Base-by-base conservation (phyloP, 345 rosid genomes). In the Cochlearia excelsa region DNA sequence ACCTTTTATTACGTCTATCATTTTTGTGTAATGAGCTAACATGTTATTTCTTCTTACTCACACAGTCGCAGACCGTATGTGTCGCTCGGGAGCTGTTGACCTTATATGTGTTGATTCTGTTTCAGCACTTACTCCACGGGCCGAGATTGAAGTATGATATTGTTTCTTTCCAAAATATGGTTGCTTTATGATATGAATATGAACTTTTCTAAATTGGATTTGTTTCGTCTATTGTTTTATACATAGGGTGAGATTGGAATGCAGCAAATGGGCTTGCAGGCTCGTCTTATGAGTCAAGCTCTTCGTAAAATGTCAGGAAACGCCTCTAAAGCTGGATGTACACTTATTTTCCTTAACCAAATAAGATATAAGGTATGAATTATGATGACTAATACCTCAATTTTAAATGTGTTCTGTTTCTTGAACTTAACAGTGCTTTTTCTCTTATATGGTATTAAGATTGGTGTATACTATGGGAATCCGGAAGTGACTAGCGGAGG, bases 401-500 rank as follows among this genome's bases (percentile, higher is more conserved):
- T 4, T 37, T 1, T 4, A 48, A 29, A 26, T 44, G 26, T 27
- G 67, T 62, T 69, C 35, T 64, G 4, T 58, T 16, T 46, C 31
- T 52, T 53, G 59, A 46, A 52, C 38, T 16, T 64, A 51, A 70
- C 49, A 68, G 26, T 11, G 68, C 16, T 11, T 42, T 2, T 27
- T 56, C 54, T 46, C 54, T 71, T 65, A 51, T 77, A 46, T 61
- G 61, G 51, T 38, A 8, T 62, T 55, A 57, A 91, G 96, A 92
- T 92, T 78, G 98, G 98, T 69, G 98, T 88, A 41, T 86, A 84
- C 76, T 92, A 92, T 35, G 98, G 98, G 45, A 92, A 92, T 77
- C 98, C 98, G 59, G 96, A 92, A 78, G 96, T 92, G 68, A 88
- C 96, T 39, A 92, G 96, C 61, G 98, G 98, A 67, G 98, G 96